Percentiles rank a stretch among this genome's conserved stretches.
Evolutionary conservation across 305 asterid species (phyloP).

Genomic region (Ajuga reptans): DNA sequence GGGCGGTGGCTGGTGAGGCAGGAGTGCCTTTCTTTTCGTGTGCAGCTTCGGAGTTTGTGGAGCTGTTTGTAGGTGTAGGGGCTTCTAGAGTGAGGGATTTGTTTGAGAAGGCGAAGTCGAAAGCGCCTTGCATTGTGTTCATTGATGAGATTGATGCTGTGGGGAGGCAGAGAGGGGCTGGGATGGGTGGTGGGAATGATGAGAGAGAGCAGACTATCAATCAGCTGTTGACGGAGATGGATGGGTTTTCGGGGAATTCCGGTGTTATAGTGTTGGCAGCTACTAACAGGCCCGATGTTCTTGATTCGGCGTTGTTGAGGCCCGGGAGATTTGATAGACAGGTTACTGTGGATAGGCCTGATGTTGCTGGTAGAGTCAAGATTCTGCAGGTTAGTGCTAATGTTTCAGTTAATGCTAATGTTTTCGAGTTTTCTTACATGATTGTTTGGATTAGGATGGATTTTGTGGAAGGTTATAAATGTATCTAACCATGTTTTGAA

Average conservation of each 20-base stretch:
- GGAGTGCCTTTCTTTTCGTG: slow-evolving; percentile 57
- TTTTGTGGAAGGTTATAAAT: neutral
- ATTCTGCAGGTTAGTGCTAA: slow-evolving; percentile 43
- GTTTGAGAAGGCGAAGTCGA: slow-evolving; percentile 56
- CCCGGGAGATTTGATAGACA: slow-evolving; percentile 66
- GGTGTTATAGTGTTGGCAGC: slow-evolving; percentile 64
- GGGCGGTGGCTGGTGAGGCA: slow-evolving; percentile 63
- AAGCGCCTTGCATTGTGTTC: slow-evolving; percentile 65
- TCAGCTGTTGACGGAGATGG: slow-evolving; percentile 67
- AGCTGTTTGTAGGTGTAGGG: slow-evolving; percentile 64
- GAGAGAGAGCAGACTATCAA: slow-evolving; percentile 65
- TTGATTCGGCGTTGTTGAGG: slow-evolving; percentile 57
- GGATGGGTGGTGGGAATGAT: slow-evolving; percentile 60
- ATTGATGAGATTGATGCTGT: slow-evolving; percentile 69
- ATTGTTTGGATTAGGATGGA: neutral
- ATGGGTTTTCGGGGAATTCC: slow-evolving; percentile 54
- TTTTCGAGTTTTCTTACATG: neutral
- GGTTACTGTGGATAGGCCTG: slow-evolving; percentile 61
- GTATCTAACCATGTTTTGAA: neutral
- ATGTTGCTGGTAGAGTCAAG: slow-evolving; percentile 60
- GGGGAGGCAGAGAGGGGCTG: slow-evolving; percentile 59
- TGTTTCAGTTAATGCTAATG: neutral
- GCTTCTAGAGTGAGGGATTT: slow-evolving; percentile 66
- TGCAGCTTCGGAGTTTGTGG: slow-evolving; percentile 62
- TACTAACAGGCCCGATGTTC: slow-evolving; percentile 59